Evolutionary conservation across 2,329 filamentous ascomycete genomes (phyloP).

Genomic region (Colletotrichum simmondsii): DNA sequence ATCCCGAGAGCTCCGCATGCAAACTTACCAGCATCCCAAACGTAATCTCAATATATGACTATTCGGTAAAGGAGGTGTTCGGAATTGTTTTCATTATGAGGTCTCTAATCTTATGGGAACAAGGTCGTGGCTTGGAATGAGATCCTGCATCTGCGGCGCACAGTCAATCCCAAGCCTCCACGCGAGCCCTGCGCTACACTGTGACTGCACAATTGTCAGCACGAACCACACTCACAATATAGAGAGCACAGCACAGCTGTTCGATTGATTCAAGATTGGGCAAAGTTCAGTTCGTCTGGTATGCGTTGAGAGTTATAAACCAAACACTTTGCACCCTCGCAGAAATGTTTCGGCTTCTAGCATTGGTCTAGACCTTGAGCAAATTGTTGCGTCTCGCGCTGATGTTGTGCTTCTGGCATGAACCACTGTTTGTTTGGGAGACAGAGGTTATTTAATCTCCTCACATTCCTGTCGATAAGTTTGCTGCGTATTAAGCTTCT

Average conservation of each 20-base stretch:
- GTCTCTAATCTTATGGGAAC: neutral
- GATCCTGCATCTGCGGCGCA: neutral
- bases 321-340: neutral
- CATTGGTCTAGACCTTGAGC: neutral
- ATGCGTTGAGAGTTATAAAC: neutral
- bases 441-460: neutral
- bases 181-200: neutral
- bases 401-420: slow-evolving; percentile 1
- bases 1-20: neutral
- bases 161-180: neutral
- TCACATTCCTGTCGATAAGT: neutral
- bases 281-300: slow-evolving; percentile 12
- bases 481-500: neutral
- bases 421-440: neutral
- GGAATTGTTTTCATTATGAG: neutral
- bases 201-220: neutral
- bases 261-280: neutral
- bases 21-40: neutral
- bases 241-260: neutral
- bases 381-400: neutral
- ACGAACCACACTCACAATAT: neutral
- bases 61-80: neutral
- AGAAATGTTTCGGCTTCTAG: neutral
- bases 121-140: neutral
- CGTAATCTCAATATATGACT: neutral